A percentile compares a stretch with the other conserved stretches of the same genome.
Evolutionary conservation across 805 yeast species (phyloP).

Genomic region (Wickerhamiella musiphila): DNA sequence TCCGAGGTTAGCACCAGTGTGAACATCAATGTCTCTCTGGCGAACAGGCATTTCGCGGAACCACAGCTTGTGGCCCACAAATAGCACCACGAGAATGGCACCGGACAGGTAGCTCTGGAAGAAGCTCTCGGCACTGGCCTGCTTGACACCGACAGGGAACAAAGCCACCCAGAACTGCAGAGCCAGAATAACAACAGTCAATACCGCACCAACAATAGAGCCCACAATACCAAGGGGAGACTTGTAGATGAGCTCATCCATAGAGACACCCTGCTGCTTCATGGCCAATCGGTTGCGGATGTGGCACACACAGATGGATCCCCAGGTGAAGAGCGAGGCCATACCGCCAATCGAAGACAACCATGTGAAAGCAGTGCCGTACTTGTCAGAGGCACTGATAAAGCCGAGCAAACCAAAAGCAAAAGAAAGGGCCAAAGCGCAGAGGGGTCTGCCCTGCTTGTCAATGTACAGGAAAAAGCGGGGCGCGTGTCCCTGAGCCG

Average conservation of each 20-base stretch:
- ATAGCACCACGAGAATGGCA: constrained; percentile 26
- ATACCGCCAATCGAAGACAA: constrained; percentile 60
- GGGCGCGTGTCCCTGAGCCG: constrained; percentile 51
- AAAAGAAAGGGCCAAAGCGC: constrained; percentile 34
- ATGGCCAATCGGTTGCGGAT: constrained; percentile 50
- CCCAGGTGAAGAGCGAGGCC: constrained; percentile 66
- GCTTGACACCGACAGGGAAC: constrained; percentile 38
- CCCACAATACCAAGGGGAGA: constrained; percentile 57
- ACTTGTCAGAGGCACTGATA: constrained; percentile 40
- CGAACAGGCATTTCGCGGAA: constrained; percentile 6
- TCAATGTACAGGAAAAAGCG: constrained; percentile 49
- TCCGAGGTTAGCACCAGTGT: constrained; percentile 25
- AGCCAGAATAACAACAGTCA: constrained; percentile 42
- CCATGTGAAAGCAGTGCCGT: constrained; percentile 48
- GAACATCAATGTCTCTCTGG: constrained; percentile 9
- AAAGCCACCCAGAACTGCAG: constrained; percentile 73
- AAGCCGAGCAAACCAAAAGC: constrained; percentile 40
- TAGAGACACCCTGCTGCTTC: constrained; percentile 42
- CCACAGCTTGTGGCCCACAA: constrained; percentile 33
- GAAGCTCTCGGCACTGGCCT: constrained; percentile 25
- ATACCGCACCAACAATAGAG: constrained; percentile 40
- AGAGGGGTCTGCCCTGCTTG: constrained; percentile 59
- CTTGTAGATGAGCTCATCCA: constrained; percentile 47
- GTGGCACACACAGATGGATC: constrained; percentile 49
- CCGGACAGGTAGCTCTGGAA: constrained; percentile 39